phyloP scores from a whole-genome alignment of 78 protist species.

The Dictyostelium brefeldianum region DNA sequence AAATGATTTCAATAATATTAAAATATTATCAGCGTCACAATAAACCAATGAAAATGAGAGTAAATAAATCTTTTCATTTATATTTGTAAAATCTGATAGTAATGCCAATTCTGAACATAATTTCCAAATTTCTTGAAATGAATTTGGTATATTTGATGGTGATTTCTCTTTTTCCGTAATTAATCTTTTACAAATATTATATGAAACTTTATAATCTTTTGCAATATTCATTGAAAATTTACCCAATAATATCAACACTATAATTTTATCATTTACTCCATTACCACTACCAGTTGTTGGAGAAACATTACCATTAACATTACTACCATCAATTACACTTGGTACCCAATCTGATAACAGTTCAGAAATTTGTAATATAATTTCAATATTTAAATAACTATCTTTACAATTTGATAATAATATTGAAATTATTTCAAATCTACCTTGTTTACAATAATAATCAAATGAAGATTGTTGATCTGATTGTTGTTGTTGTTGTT shows the following conservation, averaged over 20 bases:
- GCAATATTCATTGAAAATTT: slow-evolving; percentile 6
- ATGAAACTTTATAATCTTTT: slow-evolving; percentile 18
- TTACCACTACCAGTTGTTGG: not conserved
- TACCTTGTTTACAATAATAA: slow-evolving; percentile 35
- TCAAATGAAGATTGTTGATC: not conserved
- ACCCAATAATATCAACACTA: slow-evolving; percentile 9
- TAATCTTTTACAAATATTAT: slow-evolving; percentile 18
- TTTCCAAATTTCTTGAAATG: slow-evolving; percentile 40
- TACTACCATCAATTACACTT: not conserved
- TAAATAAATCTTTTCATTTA: slow-evolving; percentile 1
- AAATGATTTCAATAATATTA: slow-evolving; percentile 11
- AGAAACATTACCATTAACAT: not conserved
- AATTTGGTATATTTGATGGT: slow-evolving; percentile 14
- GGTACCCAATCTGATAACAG: slow-evolving; percentile 45
- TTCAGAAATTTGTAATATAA: not conserved
- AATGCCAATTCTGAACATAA: slow-evolving; percentile 26
- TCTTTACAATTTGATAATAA: not conserved
- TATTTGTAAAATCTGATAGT: not conserved
- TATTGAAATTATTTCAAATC: slow-evolving; percentile 49
- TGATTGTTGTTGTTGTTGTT: not conserved
- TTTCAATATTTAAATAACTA: slow-evolving; percentile 26
- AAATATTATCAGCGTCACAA: slow-evolving; percentile 15
- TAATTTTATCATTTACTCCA: not conserved
- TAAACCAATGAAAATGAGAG: slow-evolving; percentile 24
- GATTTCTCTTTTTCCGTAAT: slow-evolving; percentile 1